Percentiles rank a stretch among this genome's conserved stretches.
Conservation (phyloP, 1,284 basidiomycete species). For the Apiotrichum porosum region DNA sequence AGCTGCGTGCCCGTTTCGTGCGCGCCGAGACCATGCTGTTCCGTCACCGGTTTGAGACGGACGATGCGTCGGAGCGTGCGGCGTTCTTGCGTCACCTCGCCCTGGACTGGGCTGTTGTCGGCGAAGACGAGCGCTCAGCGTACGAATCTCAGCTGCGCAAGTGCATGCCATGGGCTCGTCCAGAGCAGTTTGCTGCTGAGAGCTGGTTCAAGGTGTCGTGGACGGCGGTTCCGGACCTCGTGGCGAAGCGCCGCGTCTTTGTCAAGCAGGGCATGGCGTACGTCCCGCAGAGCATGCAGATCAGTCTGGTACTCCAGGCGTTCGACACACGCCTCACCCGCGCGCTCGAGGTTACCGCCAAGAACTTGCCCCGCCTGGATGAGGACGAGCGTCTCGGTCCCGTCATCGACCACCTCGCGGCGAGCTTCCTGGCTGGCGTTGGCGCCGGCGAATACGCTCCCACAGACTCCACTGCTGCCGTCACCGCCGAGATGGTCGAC, state of each 20-base stretch:
- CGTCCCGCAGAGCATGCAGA: constrained; percentile 74
- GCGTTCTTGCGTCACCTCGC: constrained; percentile 68
- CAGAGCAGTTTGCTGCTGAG: constrained; percentile 52
- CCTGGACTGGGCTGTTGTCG: constrained; percentile 63
- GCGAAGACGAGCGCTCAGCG: neutral
- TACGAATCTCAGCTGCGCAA: constrained; percentile 40
- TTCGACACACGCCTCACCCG: constrained; percentile 72
- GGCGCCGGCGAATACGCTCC: constrained; percentile 49
- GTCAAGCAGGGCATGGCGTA: constrained; percentile 82
- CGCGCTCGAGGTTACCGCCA: constrained; percentile 79
- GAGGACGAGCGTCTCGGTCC: constrained; percentile 91
- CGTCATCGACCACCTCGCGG: constrained; percentile 85
- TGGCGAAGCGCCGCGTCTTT: constrained; percentile 77
- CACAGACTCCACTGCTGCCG: constrained; percentile 52
- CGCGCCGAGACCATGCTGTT: constrained; percentile 86
- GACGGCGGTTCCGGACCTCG: constrained; percentile 89
- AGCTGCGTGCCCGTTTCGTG: constrained; percentile 81
- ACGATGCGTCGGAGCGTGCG: constrained; percentile 61
- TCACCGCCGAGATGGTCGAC: constrained; percentile 93
- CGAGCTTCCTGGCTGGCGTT: constrained; percentile 89
- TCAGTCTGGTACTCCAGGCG: constrained; percentile 83
- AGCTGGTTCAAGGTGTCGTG: constrained; percentile 56
- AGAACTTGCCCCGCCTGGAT: constrained; percentile 85
- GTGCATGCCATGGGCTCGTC: constrained; percentile 34
- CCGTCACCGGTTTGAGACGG: constrained; percentile 72